A percentile compares a stretch with the other conserved stretches of the same genome.
phyloP scores from a whole-genome alignment of 805 yeast species.

The Pichia paraexigua region DNA sequence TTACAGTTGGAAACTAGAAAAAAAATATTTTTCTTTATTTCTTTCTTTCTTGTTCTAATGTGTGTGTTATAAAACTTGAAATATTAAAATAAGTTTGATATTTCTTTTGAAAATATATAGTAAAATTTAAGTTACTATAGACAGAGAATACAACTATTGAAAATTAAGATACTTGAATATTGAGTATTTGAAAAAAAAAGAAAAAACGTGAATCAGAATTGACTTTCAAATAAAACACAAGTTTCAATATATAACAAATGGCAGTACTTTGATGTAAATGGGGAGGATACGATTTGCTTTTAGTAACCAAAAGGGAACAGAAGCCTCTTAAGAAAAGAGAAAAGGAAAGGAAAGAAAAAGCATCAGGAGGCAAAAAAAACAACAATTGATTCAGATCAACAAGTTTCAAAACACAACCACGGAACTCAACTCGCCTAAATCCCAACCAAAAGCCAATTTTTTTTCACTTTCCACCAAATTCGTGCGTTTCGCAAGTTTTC shows the following conservation, averaged over 20 bases:
- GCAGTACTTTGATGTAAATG: not conserved
- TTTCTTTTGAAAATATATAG: not conserved
- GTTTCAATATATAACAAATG: not conserved
- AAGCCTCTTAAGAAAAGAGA: not conserved
- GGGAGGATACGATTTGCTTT: not conserved
- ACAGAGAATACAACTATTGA: not conserved
- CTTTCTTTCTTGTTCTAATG: not conserved
- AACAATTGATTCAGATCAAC: not conserved
- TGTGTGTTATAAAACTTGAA: not conserved
- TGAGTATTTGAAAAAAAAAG: not conserved
- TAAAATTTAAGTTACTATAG: too few relatives aligned
- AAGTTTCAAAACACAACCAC: not conserved
- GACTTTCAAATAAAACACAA: not conserved
- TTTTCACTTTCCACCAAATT: too few relatives aligned
- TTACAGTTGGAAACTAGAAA: not conserved
- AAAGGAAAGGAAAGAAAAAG: not conserved
- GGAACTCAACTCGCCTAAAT: not conserved
- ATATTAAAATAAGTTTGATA: not conserved
- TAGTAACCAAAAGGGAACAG: not conserved
- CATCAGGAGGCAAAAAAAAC: not conserved
- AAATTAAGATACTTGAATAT: not conserved
- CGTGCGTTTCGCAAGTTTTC: too few relatives aligned
- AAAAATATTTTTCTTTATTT: not conserved
- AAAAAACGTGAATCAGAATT: not conserved
- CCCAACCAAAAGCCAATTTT: not conserved